A percentile compares a stretch with the other conserved stretches of the same genome.
Evolutionary conservation across 441 rosid species (phyloP).

Genomic region (Flueggea neowawraea): DNA sequence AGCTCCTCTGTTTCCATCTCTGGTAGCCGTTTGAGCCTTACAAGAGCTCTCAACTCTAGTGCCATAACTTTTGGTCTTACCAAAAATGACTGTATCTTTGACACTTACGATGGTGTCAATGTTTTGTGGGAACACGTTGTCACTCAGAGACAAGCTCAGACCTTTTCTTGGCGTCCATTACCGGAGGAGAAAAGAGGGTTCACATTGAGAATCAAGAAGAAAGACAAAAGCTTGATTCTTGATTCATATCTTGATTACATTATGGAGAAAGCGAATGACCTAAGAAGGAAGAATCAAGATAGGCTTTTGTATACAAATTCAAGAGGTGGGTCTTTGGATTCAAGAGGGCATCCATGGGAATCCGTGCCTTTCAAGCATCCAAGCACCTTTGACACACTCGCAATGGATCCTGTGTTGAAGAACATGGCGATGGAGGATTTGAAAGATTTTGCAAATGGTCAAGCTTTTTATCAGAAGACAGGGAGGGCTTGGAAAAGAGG

Average conservation of each 20-base stretch:
- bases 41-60: conserved; percentile 80
- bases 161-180: conserved; percentile 80
- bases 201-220: conserved; percentile 62
- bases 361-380: conserved; percentile 92
- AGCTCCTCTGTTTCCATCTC: conserved; percentile 69
- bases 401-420: conserved; percentile 74
- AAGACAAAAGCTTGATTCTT: conserved; percentile 54
- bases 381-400: conserved; percentile 82
- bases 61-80: conserved; percentile 79
- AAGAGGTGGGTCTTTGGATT: conserved; percentile 76
- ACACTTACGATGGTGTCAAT: conserved; percentile 48
- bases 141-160: conserved; percentile 64
- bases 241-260: conserved; percentile 73
- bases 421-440: conserved; percentile 58
- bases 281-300: conserved; percentile 64
- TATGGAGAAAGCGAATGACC: conserved; percentile 64
- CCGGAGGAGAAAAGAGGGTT: conserved; percentile 94
- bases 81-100: conserved; percentile 70
- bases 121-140: conserved; percentile 86
- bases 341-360: conserved; percentile 93
- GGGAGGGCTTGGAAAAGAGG: conserved; percentile 92
- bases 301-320: conserved; percentile 77
- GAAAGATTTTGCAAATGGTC: conserved; percentile 53
- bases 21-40: conserved; percentile 76
- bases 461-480: conserved; percentile 66